Percentiles rank a stretch among this genome's conserved stretches.
Conservation (phyloP, 257 asterid species). For the Solanum habrochaites region DNA sequence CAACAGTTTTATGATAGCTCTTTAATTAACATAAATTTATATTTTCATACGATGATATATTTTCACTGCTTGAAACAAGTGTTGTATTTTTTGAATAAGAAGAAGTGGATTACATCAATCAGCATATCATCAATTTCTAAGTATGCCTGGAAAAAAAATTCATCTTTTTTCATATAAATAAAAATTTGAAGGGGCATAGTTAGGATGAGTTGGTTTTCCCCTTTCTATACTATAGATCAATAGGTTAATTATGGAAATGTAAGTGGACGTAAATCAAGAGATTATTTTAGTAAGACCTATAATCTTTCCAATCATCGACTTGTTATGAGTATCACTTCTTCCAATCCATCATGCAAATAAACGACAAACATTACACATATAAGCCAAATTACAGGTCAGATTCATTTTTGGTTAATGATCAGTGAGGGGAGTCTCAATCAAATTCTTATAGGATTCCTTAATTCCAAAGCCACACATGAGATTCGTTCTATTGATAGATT, state of each 20-base stretch:
- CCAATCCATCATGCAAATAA: slow-evolving; percentile 46
- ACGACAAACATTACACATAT: background rate
- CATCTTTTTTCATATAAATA: background rate
- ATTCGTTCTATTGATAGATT: too few species aligned
- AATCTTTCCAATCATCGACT: slow-evolving; percentile 32
- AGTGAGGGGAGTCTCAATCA: too few species aligned
- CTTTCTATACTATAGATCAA: background rate
- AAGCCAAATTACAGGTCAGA: background rate
- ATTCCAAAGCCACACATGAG: too few species aligned
- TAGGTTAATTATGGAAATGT: background rate
- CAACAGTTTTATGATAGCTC: too few species aligned
- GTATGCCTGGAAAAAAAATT: background rate
- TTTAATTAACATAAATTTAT: too few species aligned
- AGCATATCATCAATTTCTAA: background rate
- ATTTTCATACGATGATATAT: too few species aligned
- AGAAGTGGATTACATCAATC: background rate
- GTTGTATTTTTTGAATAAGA: background rate
- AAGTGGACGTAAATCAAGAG: background rate
- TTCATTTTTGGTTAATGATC: background rate
- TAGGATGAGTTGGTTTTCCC: background rate
- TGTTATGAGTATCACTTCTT: slow-evolving; percentile 9
- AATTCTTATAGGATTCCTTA: too few species aligned
- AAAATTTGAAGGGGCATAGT: background rate
- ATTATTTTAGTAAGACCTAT: background rate
- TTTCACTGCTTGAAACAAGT: background rate